Conservation (phyloP, 1,139 yeast genomes). For the Lodderomyces theae region DNA sequence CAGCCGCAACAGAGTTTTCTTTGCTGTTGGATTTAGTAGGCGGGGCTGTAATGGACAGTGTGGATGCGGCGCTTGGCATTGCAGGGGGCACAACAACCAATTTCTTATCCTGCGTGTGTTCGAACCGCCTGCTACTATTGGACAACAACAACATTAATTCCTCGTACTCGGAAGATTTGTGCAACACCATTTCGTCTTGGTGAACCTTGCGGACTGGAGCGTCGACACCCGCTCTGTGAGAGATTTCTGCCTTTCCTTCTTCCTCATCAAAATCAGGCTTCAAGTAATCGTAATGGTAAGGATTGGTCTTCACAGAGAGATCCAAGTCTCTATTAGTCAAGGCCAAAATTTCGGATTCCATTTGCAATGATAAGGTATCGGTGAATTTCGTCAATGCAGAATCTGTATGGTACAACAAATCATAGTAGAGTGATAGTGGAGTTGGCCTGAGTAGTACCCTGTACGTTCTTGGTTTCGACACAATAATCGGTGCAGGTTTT, state of each 20-base stretch:
- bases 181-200: conserved; percentile 49
- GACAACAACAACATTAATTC: conserved; percentile 70
- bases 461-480: conserved; percentile 61
- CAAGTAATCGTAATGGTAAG: conserved; percentile 50
- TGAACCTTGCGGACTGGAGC: conserved; percentile 44
- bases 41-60: conserved; percentile 18
- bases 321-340: conserved; percentile 76
- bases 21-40: conserved; percentile 20
- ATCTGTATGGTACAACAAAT: conserved; percentile 81
- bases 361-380: conserved; percentile 69
- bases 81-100: conserved; percentile 42
- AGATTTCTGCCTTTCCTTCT: conserved; percentile 33
- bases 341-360: conserved; percentile 82
- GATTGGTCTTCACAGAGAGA: conserved; percentile 69
- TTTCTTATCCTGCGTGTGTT: conserved; percentile 38
- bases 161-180: conserved; percentile 84
- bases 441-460: conserved; percentile 79
- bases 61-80: conserved; percentile 20
- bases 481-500: conserved; percentile 10
- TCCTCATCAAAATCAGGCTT: conserved; percentile 50
- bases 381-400: conserved; percentile 70
- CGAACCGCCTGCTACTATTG: conserved; percentile 38
- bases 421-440: conserved; percentile 78
- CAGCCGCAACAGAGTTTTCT: conserved; percentile 23
- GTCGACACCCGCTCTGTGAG: conserved; percentile 48